These are phyloP conservation scores for Camelina hispida DNA, from an alignment of 345 rosid species.

Conservation along the genomic window DNA sequence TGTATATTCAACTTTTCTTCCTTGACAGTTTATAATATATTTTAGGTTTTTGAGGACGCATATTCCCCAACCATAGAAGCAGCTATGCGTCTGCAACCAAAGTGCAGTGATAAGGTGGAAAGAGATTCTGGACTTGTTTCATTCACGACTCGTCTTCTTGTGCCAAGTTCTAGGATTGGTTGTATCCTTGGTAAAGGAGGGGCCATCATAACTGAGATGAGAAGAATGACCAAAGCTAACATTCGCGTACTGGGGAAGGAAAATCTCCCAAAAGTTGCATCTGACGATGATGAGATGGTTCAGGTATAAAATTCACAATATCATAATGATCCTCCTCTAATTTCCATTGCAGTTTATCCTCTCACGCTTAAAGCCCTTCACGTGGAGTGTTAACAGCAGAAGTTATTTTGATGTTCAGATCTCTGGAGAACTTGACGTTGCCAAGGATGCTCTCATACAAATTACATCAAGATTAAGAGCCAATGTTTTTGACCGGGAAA, in stretches of 20 bases:
- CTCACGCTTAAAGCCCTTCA: background rate
- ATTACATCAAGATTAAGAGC: constrained; percentile 81
- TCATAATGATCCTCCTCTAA: constrained; percentile 8
- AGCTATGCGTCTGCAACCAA: constrained; percentile 82
- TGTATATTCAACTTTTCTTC: constrained; percentile 23
- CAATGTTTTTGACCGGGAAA: constrained; percentile 87
- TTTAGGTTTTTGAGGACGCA: constrained; percentile 80
- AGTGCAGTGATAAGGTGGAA: constrained; percentile 91
- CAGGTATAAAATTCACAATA: constrained; percentile 59
- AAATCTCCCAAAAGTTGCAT: constrained; percentile 84
- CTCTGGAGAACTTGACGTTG: constrained; percentile 90
- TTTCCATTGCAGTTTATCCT: constrained; percentile 24
- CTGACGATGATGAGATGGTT: constrained; percentile 95
- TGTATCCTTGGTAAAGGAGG: constrained; percentile 98
- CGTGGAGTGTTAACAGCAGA: background rate
- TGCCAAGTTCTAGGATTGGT: constrained; percentile 91
- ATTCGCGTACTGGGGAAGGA: constrained; percentile 91
- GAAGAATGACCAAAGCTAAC: constrained; percentile 86
- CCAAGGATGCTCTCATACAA: constrained; percentile 94
- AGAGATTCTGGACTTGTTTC: constrained; percentile 95
- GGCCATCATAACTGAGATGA: constrained; percentile 85
- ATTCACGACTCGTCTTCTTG: constrained; percentile 87
- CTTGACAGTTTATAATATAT: constrained; percentile 21
- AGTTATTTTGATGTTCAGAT: constrained; percentile 56
- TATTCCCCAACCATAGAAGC: constrained; percentile 91